Base-by-base conservation (phyloP, 495 filamentous ascomycete species). In the Annulohypoxylon moriforme region DNA sequence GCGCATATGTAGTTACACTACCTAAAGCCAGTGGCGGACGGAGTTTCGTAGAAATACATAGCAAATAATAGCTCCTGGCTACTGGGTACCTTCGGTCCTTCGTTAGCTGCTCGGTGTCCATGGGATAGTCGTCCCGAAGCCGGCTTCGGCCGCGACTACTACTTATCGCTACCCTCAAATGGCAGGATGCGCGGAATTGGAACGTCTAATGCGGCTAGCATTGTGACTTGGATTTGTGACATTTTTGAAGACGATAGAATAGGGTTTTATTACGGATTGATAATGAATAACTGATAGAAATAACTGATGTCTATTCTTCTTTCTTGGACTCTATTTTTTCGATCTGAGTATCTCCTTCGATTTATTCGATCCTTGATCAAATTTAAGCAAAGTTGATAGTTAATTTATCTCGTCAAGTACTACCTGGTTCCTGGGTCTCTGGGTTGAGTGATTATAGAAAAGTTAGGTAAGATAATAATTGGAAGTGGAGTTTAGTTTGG, bases 131-230 rank as follows among this genome's bases (percentile, higher is more conserved):
- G 13, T 47, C 22, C 49, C 50, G 55, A 60, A 60, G 47, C 68
- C 68, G 68, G 68, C 68, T 36, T 71, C 68, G 60, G 68, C 55
- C 55, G 25, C 36, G 33, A 38, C 47, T 49, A 64, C 42, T 57
- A 34, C 9, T 34, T 53, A 16, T 55, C 50, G 49, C 22, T 47
- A 22, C 42, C 52, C 22, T 36, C 33, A 31, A 64, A 46, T 22
- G 22, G 59, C 14, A 57, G 18, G 38, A 38, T 13, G 13, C 34
- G 25, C 22, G 3, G 38, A 44, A 29, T 33, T 24, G 47, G 47
- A 29, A 34, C 7, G 10, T 55, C n/a, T 3, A 55, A 55, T 34
- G 50, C 50, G 27, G 50, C 50, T 55, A 34, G 50, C 50, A 55
- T 13, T 33, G 24, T 29, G 47, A n/a, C 47, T 52, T 29, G 22